Evolutionary conservation across 192 early-diverging fungal genomes (phyloP), one percentile per base, ranked within the genome.

Genomic region (Coemansia sp.): DNA sequence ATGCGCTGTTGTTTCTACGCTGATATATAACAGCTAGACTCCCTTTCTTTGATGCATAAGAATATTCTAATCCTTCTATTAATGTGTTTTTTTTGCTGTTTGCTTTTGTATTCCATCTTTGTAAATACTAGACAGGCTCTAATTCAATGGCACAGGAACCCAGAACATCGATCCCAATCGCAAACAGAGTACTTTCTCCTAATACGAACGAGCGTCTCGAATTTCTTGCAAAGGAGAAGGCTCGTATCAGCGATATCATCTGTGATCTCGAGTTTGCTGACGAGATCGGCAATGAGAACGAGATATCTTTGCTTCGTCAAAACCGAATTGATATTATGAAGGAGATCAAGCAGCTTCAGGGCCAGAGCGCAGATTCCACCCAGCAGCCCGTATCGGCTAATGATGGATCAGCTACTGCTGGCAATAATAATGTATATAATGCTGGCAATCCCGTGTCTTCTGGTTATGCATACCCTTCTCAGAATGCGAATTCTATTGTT

Each of bases 181-280:
- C 45, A 19, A 62, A 22, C 61, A 48, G 39, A 6, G 9, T 36
- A 5, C 8, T 6, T 15, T 15, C 41, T 21, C 4, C 47, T 19
- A 54, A 41, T 21, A 18, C 32, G 3, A 62, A 43, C 22, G 58
- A 71, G 54, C 76, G 65, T 19, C 42, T 80, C 8, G 72, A 59
- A 8, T 62, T 39, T 60, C 62, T 80, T 13, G 72, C 61, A 40
- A 71, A 64, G 36, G 71, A 75, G 43, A 84, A 84, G 69, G 78
- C 83, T 11, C 66, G 73, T 21, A 76, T 84, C 26, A 84, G 83
- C 62, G 83, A 84, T 61, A 52, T 43, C 12, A 80, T 84, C 19
- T 81, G 71, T 21, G 83, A 84, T 47, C 73, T 84, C n/a, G 75
- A 81, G 69, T 71, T 75, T 65, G 65, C 49, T n/a, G 67, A 84